Evolutionary conservation across 345 rosid genomes (phyloP).

Genomic region (Mercurialis annua): DNA sequence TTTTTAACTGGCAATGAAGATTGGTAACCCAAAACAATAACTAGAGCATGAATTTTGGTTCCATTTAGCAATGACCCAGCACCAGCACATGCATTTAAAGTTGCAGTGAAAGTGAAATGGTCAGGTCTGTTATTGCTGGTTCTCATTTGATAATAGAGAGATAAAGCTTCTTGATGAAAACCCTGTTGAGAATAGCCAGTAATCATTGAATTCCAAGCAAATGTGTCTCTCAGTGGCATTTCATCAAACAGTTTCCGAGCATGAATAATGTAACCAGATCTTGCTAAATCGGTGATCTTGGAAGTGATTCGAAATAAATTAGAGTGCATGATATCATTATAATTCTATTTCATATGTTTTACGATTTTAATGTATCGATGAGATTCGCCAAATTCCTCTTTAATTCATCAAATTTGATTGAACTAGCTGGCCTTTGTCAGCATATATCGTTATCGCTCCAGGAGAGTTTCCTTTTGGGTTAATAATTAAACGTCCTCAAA

Average conservation of each 20-base stretch:
- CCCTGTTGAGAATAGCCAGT: conserved; percentile 59
- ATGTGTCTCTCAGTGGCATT: conserved; percentile 49
- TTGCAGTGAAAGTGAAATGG: conserved; percentile 61
- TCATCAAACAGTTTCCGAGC: conserved; percentile 74
- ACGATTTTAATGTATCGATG: background rate
- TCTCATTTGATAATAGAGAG: conserved; percentile 47
- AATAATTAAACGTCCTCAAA: too few species aligned
- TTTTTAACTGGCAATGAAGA: conserved; percentile 51
- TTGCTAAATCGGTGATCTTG: conserved; percentile 36
- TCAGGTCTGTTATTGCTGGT: conserved; percentile 38
- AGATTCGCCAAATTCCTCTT: background rate
- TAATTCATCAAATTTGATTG: background rate
- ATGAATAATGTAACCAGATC: conserved; percentile 38
- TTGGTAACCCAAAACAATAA: conserved; percentile 40
- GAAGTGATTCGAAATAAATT: conserved; percentile 42
- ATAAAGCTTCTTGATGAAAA: conserved; percentile 48
- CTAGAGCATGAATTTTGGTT: conserved; percentile 44
- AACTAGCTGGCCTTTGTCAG: too few species aligned
- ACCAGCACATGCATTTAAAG: conserved; percentile 52
- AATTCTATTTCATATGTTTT: background rate
- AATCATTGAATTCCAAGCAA: conserved; percentile 81
- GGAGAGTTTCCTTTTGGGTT: too few species aligned
- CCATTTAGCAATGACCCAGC: conserved; percentile 40
- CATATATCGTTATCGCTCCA: too few species aligned
- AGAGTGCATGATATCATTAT: conserved; percentile 12